Evolutionary conservation across 768 basidiomycete species (phyloP).

Genomic region (Mycena latifolia): DNA sequence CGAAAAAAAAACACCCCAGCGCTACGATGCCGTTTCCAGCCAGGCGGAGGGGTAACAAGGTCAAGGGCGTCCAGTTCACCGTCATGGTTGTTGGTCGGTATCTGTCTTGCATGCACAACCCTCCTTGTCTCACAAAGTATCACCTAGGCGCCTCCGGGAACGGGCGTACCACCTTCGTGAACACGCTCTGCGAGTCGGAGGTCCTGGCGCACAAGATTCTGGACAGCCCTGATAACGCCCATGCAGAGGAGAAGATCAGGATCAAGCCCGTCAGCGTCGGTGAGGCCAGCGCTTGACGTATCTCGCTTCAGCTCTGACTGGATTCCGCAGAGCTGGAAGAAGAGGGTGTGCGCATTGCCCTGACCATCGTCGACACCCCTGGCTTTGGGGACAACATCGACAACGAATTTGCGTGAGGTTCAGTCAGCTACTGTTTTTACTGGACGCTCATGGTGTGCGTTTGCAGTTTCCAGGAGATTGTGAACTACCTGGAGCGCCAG

Average conservation of each 20-base stretch:
- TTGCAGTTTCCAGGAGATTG: conserved; percentile 87
- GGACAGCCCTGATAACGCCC: conserved; percentile 77
- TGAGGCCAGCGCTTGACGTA: conserved; percentile 48
- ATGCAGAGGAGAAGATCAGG: conserved; percentile 79
- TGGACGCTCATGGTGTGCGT: conserved; percentile 12
- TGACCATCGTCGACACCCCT: conserved; percentile 93
- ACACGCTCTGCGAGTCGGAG: conserved; percentile 88
- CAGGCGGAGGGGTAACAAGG: conserved; percentile 77
- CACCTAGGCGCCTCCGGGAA: conserved; percentile 85
- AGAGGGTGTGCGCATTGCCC: conserved; percentile 89
- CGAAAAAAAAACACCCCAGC: no score
- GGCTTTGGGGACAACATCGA: conserved; percentile 94
- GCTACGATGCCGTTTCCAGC: conserved; percentile 58
- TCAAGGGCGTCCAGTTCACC: conserved; percentile 93
- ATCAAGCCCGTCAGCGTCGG: conserved; percentile 89
- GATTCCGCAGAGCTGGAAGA: conserved; percentile 81
- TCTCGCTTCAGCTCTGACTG: conserved; percentile 2
- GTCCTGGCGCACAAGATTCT: conserved; percentile 77
- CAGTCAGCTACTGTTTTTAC: neutral
- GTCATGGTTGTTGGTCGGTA: conserved; percentile 86
- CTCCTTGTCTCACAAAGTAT: neutral
- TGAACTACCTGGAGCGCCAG: conserved; percentile 89
- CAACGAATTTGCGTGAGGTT: conserved; percentile 83
- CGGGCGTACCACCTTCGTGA: conserved; percentile 91
- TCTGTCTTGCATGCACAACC: neutral